These are phyloP conservation scores for Phlegmacium glaucopus DNA, from an alignment of 768 basidiomycete genomes.

Conservation along the genomic window DNA sequence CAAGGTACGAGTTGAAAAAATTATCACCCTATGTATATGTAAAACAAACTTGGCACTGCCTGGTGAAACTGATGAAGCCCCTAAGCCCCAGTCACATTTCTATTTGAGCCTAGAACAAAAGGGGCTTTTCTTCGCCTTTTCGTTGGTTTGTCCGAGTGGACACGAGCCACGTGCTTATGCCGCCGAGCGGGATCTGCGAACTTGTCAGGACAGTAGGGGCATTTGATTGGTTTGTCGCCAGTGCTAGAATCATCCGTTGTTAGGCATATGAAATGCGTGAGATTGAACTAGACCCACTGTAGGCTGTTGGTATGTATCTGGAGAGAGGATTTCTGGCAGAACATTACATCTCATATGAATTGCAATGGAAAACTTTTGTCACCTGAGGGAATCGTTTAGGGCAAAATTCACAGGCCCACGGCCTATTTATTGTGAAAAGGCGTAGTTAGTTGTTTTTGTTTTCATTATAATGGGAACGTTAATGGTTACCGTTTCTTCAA, in stretches of 20 bases:
- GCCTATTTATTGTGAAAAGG: conserved; percentile 28
- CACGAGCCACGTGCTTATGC: neutral
- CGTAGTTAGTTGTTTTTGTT: neutral
- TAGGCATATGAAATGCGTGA: neutral
- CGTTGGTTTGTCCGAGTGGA: neutral
- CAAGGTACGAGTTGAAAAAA: too few relatives aligned
- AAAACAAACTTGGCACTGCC: too few relatives aligned
- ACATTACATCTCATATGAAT: too few relatives aligned
- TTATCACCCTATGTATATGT: too few relatives aligned
- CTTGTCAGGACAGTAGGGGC: neutral
- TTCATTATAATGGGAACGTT: too few relatives aligned
- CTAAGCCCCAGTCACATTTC: neutral
- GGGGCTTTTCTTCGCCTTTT: neutral
- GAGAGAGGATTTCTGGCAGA: neutral
- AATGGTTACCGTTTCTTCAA: conserved; percentile 51
- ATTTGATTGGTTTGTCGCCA: neutral
- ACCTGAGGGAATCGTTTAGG: conserved; percentile 48
- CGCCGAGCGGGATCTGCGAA: neutral
- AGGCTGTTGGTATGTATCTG: conserved; percentile 48
- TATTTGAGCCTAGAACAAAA: too few relatives aligned
- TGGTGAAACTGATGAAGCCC: too few relatives aligned
- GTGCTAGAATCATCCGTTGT: neutral
- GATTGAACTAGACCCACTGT: conserved; percentile 30
- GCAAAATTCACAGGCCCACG: conserved; percentile 50
- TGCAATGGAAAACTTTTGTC: neutral